Base-by-base conservation (phyloP, 164 flowering plant species). In the Stephania japonica region DNA sequence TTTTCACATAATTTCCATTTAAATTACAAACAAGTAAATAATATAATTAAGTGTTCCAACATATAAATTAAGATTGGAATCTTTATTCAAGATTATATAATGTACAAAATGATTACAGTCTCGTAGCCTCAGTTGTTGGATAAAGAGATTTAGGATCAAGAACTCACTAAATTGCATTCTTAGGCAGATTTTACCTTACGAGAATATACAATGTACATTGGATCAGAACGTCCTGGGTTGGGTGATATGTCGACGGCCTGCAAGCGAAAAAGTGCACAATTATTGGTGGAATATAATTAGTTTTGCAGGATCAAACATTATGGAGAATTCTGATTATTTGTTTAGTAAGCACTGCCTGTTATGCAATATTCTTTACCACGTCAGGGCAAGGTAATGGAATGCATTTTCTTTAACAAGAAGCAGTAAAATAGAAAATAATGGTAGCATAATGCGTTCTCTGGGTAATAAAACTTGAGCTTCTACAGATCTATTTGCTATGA, bases 191-290 rank as follows among this genome's bases (percentile, higher is more conserved):
- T 73, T 19, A 84, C 70, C 78, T 94, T 94, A 80, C 88, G 88
- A 4, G 98, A 89, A 77, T 85, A 85, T 0, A 94, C 97, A 77
- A 92, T 79, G 76, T 89, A 94, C 97, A 94, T 87, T 0, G 98
- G 98, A 73, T 94, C 97, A 25, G 97, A 85, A 26, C 91, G 92
- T 65, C 98, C 98, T 14, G 97, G 97, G 41, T 90, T 92, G 12
- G 98, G 97, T 75, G 98, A 94, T 77, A 92, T 88, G 81, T 94
- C 97, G 66, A 91, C 91, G 7, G 95, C 97, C 98, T 94, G 88
- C 81, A 76, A 78, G 27, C 11, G 24, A 69, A 73, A 49, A 50
- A 32, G 38, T 1, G 6, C 47, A 72, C 75, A 24, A 19, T 14
- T 27, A 18, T 21, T 53, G 43, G 73, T 68, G n/a, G 64, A 68